Base-by-base conservation (phyloP, 352 stramenopile genomes). In the Thalassiosira tumida region DNA sequence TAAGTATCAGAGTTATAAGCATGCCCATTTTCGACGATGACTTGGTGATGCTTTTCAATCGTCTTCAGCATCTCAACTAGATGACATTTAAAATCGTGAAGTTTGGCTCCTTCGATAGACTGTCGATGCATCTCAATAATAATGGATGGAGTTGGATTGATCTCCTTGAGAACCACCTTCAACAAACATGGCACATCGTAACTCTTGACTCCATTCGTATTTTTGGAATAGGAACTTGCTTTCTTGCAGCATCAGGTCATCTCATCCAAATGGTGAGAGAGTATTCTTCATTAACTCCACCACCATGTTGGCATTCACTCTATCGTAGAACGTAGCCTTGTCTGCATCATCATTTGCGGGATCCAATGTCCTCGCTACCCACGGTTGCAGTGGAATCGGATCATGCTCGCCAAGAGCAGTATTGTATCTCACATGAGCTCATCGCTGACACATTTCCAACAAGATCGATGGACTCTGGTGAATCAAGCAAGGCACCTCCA, bases 251-350 rank as follows among this genome's bases (percentile, higher is more conserved):
- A 77, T 51, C 69, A 77, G 37, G 21, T 77, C 69, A 59, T 50
- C 21, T 38, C 38, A 77, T 35, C 5, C 69, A 24, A 10, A 33
- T 3, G 38, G 40, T 13, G 69, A 33, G 13, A 77, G 15, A 2
- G 29, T 50, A 64, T 88, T 82, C 73, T 88, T 81, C 43, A 88
- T 54, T 1, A 82, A 1, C 31, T 17, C 35, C 17, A 43, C 69
- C 2, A 88, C 81, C 1, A 82, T 47, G 24, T 74, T 59, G 10
- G 6, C 31, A 38, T 88, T n/a, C 21, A 88, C 81, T 43, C 50
- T 38, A 10, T 40, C 29, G n/a, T 82, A 82, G 47, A 88, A 81
- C 1, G 31, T 50, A 4, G 3, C 59, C 35, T 82, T 82, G 54
- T 88, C 50, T 15, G 1, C n/a, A 15, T 72, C 37, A 35, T 50